Percentiles rank a stretch among this genome's conserved stretches.
phyloP scores from a whole-genome alignment of 139 green algal species.

The Zygnema cylindricum region DNA sequence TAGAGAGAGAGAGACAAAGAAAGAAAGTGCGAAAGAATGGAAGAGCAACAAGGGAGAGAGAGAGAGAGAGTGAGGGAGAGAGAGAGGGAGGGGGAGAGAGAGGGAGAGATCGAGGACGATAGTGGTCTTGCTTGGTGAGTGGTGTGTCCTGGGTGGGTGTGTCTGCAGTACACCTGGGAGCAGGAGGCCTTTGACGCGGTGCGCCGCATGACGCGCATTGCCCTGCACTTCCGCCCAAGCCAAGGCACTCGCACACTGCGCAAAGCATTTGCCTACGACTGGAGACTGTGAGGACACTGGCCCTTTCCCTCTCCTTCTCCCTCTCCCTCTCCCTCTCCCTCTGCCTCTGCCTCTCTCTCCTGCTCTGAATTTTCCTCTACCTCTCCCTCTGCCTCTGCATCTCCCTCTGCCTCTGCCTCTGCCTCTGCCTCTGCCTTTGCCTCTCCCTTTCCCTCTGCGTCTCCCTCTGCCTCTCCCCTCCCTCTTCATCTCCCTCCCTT shows the following conservation, averaged over 20 bases:
- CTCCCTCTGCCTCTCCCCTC: too few relatives aligned
- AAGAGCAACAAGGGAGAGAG: neutral
- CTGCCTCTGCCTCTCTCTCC: too few relatives aligned
- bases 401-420: neutral
- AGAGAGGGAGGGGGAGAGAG: neutral
- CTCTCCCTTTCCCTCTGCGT: too few relatives aligned
- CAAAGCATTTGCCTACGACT: slow-evolving; percentile 47
- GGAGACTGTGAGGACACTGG: slow-evolving; percentile 54
- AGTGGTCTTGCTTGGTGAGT: neutral
- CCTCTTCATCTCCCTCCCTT: too few relatives aligned
- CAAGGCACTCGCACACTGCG: slow-evolving; percentile 14
- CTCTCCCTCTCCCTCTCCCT: too few relatives aligned
- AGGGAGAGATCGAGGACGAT: neutral
- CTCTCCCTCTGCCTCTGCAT: too few relatives aligned
- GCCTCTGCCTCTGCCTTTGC: too few relatives aligned
- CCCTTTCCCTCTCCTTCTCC: too few relatives aligned
- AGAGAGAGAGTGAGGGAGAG: neutral
- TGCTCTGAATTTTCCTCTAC: too few relatives aligned
- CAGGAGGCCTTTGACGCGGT: slow-evolving; percentile 49
- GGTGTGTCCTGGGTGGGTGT: neutral
- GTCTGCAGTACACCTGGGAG: slow-evolving; percentile 58
- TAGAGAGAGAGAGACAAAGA: too few relatives aligned
- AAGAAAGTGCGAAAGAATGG: neutral
- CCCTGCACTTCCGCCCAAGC: slow-evolving; percentile 41
- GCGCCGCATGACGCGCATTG: slow-evolving; percentile 41